These are phyloP conservation scores for Effrenium voratum DNA, from an alignment of 73 alveolate species.

Conservation along the genomic window DNA sequence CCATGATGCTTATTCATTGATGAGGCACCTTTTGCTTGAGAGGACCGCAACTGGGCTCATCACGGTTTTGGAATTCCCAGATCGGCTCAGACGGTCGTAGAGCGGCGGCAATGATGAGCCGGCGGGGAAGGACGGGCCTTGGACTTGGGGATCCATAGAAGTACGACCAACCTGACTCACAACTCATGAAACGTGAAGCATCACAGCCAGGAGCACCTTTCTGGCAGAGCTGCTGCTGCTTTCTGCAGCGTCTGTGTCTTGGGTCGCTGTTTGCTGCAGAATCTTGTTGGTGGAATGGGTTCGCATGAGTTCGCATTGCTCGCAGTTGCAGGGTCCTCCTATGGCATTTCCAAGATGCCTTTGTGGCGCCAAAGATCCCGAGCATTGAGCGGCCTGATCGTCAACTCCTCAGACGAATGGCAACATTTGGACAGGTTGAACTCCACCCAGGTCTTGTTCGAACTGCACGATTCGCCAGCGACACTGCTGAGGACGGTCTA, in stretches of 20 bases:
- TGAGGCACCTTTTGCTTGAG: no score
- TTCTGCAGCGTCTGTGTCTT: constrained; percentile 31
- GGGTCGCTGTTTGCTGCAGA: background rate
- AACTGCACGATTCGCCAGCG: constrained; percentile 35
- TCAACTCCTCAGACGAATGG: background rate
- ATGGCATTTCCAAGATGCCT: constrained; percentile 33
- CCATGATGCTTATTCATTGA: no score
- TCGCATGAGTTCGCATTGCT: background rate
- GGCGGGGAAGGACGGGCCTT: no score
- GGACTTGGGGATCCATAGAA: no score
- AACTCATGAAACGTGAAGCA: no score
- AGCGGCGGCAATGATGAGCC: no score
- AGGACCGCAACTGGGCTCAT: no score
- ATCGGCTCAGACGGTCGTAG: no score
- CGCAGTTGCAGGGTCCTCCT: constrained; percentile 19
- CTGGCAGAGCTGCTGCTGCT: constrained; percentile 61
- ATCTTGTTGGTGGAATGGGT: background rate
- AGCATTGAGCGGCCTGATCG: constrained; percentile 19
- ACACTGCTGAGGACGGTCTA: background rate
- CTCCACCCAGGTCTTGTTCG: background rate
- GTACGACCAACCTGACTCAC: no score
- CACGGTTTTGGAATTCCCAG: no score
- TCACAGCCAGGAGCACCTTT: constrained; percentile 30
- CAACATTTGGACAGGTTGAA: background rate
- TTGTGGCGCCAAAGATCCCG: constrained; percentile 69